Evolutionary conservation across 2,329 filamentous ascomycete species (phyloP).

Genomic region (Piedraia hortae): DNA sequence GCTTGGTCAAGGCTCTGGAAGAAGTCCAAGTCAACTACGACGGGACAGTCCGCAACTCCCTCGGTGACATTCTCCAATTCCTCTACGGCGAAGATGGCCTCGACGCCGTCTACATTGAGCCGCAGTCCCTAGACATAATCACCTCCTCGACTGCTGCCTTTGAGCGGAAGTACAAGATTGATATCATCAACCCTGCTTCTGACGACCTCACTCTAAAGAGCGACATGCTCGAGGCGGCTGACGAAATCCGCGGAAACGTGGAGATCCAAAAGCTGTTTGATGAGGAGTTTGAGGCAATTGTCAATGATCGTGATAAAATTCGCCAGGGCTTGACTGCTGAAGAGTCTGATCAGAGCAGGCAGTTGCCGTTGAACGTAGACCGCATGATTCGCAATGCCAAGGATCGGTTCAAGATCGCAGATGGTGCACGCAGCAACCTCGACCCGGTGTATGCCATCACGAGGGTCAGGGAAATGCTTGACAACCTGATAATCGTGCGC

Average conservation of each 20-base stretch:
- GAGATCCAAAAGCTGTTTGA: constrained; percentile 68
- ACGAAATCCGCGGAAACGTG: constrained; percentile 66
- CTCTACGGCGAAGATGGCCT: constrained; percentile 92
- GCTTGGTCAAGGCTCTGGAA: constrained; percentile 91
- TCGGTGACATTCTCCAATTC: constrained; percentile 91
- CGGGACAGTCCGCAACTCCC: constrained; percentile 83
- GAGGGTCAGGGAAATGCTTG: constrained; percentile 44
- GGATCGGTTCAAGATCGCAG: constrained; percentile 72
- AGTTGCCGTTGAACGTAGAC: constrained; percentile 71
- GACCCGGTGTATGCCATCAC: constrained; percentile 70
- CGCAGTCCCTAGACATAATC: constrained; percentile 69
- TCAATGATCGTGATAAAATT: constrained; percentile 46
- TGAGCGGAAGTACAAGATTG: constrained; percentile 54
- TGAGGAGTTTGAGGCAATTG: constrained; percentile 57
- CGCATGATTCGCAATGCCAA: constrained; percentile 79
- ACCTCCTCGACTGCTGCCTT: constrained; percentile 54
- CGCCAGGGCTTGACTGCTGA: constrained; percentile 44
- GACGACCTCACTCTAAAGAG: constrained; percentile 27
- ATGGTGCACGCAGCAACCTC: constrained; percentile 62
- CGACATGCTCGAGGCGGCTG: constrained; percentile 60
- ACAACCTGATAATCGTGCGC: constrained; percentile 59
- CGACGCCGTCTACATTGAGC: constrained; percentile 80
- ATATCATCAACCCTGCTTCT: constrained; percentile 44
- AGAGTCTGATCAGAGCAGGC: constrained; percentile 60
- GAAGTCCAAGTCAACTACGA: constrained; percentile 96